Percentiles rank a stretch among this genome's conserved stretches.
phyloP scores from a whole-genome alignment of 176 grass and related monocot species.

The Calamus simplicifolius region DNA sequence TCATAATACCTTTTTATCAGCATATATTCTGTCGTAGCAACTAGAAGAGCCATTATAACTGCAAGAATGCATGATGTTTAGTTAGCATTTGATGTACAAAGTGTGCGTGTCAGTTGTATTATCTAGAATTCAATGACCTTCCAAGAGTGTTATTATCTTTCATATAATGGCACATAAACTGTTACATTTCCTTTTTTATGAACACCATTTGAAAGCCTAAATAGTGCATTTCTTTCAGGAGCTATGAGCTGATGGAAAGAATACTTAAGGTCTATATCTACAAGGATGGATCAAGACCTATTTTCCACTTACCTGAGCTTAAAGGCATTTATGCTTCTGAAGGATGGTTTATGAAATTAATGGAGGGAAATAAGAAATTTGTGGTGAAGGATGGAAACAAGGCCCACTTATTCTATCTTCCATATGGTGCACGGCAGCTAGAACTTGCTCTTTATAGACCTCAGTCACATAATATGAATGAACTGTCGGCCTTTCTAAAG shows the following conservation, averaged over 20 bases:
- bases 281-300: slow-evolving; percentile 62
- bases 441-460: slow-evolving; percentile 66
- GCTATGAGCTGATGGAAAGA: slow-evolving; percentile 85
- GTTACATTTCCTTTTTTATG: no score
- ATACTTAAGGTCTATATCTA: slow-evolving; percentile 85
- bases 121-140: no score
- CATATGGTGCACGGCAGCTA: slow-evolving; percentile 66
- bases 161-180: no score
- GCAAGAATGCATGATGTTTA: no score
- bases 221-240: slow-evolving; percentile 39
- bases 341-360: slow-evolving; percentile 95
- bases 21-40: no score
- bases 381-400: slow-evolving; percentile 54
- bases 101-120: no score
- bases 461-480: slow-evolving; percentile 52
- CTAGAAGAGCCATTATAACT: no score
- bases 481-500: slow-evolving; percentile 61
- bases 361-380: slow-evolving; percentile 61
- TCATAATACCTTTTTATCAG: no score
- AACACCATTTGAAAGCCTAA: no score
- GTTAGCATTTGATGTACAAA: no score
- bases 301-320: slow-evolving; percentile 72
- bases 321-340: slow-evolving; percentile 89
- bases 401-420: slow-evolving; percentile 75
- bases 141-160: no score